Evolutionary conservation across 2,329 filamentous ascomycete species (phyloP).

Genomic region (Nemania diffusa): DNA sequence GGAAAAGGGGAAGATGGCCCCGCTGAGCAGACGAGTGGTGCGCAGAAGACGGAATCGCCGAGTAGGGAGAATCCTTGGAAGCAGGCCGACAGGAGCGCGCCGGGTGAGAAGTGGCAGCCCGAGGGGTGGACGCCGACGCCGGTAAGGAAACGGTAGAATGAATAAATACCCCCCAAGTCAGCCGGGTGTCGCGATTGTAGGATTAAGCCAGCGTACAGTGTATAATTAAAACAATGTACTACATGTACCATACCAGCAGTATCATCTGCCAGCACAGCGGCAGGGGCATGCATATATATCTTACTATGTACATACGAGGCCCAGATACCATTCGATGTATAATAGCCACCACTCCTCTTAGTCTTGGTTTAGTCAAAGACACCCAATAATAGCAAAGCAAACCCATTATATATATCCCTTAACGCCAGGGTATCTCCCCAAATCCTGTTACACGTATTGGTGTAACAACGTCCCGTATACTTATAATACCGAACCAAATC

Average conservation of each 20-base stretch:
- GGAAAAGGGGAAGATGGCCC: conserved; percentile 15
- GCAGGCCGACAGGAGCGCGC: conserved; percentile 59
- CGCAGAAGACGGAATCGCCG: conserved; percentile 38
- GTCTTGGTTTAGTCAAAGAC: neutral
- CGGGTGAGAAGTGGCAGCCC: conserved; percentile 75
- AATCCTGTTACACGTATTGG: neutral
- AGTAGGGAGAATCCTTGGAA: conserved; percentile 65
- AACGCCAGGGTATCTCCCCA: conserved; percentile 26
- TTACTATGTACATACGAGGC: neutral
- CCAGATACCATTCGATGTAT: neutral
- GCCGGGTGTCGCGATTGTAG: neutral
- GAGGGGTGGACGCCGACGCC: conserved; percentile 67
- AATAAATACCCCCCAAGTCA: neutral
- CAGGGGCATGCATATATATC: neutral
- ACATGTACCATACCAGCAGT: conserved; percentile 20
- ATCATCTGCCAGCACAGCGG: neutral
- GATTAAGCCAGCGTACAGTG: neutral
- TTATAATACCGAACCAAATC: neutral
- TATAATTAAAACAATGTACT: conserved; percentile 32
- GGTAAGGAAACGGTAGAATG: conserved; percentile 43
- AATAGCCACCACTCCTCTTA: neutral
- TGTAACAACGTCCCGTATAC: neutral
- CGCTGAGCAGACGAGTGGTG: conserved; percentile 31
- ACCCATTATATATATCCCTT: neutral
- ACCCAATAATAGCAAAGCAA: neutral